Conservation (phyloP, 176 grass and related monocot genomes). For the Carex pumila region DNA sequence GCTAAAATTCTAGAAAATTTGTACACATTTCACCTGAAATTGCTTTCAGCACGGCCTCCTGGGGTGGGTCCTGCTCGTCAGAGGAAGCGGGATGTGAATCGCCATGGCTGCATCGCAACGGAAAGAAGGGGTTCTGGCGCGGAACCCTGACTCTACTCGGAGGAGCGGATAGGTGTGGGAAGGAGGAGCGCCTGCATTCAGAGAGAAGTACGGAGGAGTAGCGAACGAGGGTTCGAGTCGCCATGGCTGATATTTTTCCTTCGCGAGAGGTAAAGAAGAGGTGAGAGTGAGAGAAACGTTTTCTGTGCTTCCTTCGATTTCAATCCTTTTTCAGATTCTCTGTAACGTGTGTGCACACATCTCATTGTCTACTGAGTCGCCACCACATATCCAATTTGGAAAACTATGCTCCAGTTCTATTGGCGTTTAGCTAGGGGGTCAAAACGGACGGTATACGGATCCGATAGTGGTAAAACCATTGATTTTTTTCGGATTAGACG, state of each 20-base stretch:
- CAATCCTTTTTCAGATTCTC: background rate
- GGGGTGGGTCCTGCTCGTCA: slow-evolving; percentile 44
- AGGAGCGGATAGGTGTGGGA: background rate
- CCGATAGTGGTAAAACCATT: too few species aligned
- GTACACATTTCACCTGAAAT: slow-evolving; percentile 41
- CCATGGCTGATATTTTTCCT: slow-evolving; percentile 3
- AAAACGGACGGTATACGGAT: too few species aligned
- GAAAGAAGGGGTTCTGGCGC: background rate
- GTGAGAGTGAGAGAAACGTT: background rate
- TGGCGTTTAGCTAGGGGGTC: too few species aligned
- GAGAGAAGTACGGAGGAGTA: slow-evolving; percentile 23
- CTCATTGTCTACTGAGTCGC: background rate
- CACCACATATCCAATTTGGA: too few species aligned
- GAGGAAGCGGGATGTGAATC: background rate
- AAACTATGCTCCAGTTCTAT: background rate
- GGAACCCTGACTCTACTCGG: background rate
- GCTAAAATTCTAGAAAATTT: background rate
- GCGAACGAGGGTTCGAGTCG: slow-evolving; percentile 18
- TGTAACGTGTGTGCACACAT: background rate
- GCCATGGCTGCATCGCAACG: slow-evolving; percentile 28
- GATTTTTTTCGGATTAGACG: too few species aligned
- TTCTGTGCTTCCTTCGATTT: background rate
- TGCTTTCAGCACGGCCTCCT: slow-evolving; percentile 69
- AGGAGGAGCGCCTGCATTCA: background rate
- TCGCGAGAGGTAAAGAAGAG: background rate